phyloP scores from a whole-genome alignment of 495 filamentous ascomycete species.

The Oidiodendron maius region DNA sequence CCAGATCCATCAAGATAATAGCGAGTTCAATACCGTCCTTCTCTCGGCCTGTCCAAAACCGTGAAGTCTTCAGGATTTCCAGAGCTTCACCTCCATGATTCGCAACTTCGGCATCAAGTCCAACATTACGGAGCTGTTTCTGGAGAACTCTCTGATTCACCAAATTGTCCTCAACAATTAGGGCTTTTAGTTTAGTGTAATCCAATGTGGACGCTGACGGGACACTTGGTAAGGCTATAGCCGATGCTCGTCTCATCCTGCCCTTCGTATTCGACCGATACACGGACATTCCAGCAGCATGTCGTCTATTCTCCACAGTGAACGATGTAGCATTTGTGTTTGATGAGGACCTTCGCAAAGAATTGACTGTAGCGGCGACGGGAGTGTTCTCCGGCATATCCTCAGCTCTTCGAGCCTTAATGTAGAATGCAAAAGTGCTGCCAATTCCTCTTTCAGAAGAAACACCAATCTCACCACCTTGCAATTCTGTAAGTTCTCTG shows the following conservation, averaged over 20 bases:
- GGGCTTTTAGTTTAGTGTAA: conserved; percentile 30
- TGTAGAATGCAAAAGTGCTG: conserved; percentile 81
- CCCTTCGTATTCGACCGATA: conserved; percentile 11
- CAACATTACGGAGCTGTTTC: conserved; percentile 62
- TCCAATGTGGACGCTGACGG: conserved; percentile 19
- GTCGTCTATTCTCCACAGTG: conserved; percentile 13
- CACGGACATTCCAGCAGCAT: conserved; percentile 10
- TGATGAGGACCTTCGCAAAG: conserved; percentile 11
- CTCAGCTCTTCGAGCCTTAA: conserved; percentile 35
- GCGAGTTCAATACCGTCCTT: conserved; percentile 31
- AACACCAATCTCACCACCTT: conserved; percentile 81
- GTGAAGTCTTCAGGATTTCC: conserved; percentile 36
- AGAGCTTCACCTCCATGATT: conserved; percentile 80
- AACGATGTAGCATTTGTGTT: conserved; percentile 1
- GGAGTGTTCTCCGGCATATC: conserved; percentile 13
- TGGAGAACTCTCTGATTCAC: conserved; percentile 73
- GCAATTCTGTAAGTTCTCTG: conserved; percentile 68
- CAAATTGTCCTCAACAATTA: conserved; percentile 82
- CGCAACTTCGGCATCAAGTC: conserved; percentile 63
- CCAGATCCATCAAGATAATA: conserved; percentile 74
- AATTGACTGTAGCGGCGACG: conserved; percentile 9
- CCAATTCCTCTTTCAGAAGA: conserved; percentile 63
- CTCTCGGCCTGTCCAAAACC: conserved; percentile 35
- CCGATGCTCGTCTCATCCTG: background rate
- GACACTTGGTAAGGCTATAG: background rate